Base-by-base conservation (phyloP, 805 yeast genomes). In the Wickerhamomyces chaumierensis region DNA sequence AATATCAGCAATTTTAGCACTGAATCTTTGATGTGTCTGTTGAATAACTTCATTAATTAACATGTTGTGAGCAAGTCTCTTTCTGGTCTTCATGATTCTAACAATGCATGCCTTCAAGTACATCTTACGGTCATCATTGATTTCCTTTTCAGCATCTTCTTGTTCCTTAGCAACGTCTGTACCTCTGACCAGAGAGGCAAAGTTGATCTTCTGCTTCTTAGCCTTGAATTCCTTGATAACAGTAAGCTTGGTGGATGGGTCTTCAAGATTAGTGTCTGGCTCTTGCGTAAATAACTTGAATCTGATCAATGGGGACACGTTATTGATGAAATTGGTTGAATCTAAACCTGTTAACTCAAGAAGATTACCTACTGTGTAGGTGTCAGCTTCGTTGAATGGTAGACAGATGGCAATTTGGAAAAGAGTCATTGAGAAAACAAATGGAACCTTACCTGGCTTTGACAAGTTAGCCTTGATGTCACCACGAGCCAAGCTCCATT, bases 21-120 rank as follows among this genome's bases (percentile, higher is more conserved):
- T 75, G 67, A 92, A 90, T 49, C 97, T 71, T 35, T 60, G 63
- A 47, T 78, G 78, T 3, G 95, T 76, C 56, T 86, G 95, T 43
- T 84, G 81, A 50, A 85, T 78, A 33, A 88, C 90, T 58, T 90
- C 97, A 49, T 81, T 84, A 33, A 87, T 78, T 51, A 90, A 69
- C 39, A 78, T 79, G 36, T 79, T 81, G 56, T 88, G 96, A 46
- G 75, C 75, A 50, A 85, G 66, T 34, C 68, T 69, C 58, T 87
- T 83, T 54, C 96, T 73, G 1, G 96, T 88, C 65, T 90, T 90
- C 97, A 90, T 92, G 54, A 90, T 84, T 52, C 98, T 73, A 31
- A 90, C 97, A 61, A 92, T 86, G 53, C 95, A 84, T 2, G 97
- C 96, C 54, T 86, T 84, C 50, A 92, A 67, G 62, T 79, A 80